phyloP scores from a whole-genome alignment of 208 protist genomes.

The Wallacemonas sp. region DNA sequence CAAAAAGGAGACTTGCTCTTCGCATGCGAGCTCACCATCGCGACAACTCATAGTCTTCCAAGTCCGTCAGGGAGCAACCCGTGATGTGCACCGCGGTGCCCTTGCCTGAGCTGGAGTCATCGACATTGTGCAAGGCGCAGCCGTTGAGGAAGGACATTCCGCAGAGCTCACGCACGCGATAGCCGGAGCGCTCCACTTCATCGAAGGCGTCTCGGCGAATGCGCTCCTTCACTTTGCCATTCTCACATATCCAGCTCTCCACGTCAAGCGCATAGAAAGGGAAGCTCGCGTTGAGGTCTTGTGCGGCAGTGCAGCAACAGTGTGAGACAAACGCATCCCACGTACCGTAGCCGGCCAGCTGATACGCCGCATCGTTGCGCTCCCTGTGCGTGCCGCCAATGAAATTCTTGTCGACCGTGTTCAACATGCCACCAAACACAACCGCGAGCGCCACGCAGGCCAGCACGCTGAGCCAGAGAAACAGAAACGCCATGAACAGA shows the following conservation, averaged over 20 bases:
- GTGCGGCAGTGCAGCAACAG: slow-evolving; percentile 63
- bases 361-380: neutral
- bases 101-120: neutral
- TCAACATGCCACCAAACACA: slow-evolving; percentile 48
- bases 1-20: too few species aligned
- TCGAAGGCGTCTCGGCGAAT: slow-evolving; percentile 51
- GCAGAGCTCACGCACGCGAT: slow-evolving; percentile 58
- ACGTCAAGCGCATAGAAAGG: slow-evolving; percentile 68
- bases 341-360: slow-evolving; percentile 52
- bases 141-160: slow-evolving; percentile 59
- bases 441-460: slow-evolving; percentile 44
- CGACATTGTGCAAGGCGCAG: slow-evolving; percentile 30
- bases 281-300: slow-evolving; percentile 20
- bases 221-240: slow-evolving; percentile 72
- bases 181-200: slow-evolving; percentile 36
- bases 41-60: slow-evolving; percentile 13
- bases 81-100: slow-evolving; percentile 19
- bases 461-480: slow-evolving; percentile 49
- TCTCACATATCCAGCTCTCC: slow-evolving; percentile 74
- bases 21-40: slow-evolving; percentile 26
- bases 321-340: slow-evolving; percentile 57
- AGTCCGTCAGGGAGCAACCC: slow-evolving; percentile 19
- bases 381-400: slow-evolving; percentile 29
- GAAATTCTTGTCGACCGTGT: slow-evolving; percentile 35
- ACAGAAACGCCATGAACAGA: slow-evolving; percentile 44